Conservation (phyloP, 179 eudicot species). For the Beta corolliflora region DNA sequence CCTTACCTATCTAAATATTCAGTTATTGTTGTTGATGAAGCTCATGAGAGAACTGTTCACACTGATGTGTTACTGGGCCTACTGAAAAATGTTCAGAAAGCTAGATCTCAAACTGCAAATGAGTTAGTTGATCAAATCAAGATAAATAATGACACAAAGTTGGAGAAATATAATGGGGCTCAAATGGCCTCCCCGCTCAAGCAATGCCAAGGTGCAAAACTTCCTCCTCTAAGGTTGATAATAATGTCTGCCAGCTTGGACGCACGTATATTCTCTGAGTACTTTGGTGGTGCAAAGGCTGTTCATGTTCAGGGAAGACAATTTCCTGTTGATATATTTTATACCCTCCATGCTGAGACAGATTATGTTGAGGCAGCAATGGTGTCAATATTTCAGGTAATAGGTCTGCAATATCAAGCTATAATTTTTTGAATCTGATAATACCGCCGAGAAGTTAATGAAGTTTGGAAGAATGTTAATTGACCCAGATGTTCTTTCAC, state of each 20-base stretch:
- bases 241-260: constrained; percentile 99
- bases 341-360: constrained; percentile 71
- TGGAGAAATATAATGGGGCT: constrained; percentile 41
- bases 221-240: constrained; percentile 72
- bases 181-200: constrained; percentile 33
- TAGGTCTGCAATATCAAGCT: neutral
- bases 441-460: neutral
- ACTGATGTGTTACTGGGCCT: constrained; percentile 95
- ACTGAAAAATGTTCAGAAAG: constrained; percentile 78
- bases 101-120: constrained; percentile 49
- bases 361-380: constrained; percentile 91
- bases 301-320: constrained; percentile 96
- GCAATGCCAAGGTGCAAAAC: constrained; percentile 42
- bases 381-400: constrained; percentile 92
- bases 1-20: constrained; percentile 85
- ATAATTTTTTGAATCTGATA: neutral
- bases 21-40: constrained; percentile 92
- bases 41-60: constrained; percentile 99
- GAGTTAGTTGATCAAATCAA: constrained; percentile 31
- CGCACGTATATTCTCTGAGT: constrained; percentile 84
- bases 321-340: constrained; percentile 82
- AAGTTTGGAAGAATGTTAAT: neutral
- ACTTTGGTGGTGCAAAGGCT: constrained; percentile 86
- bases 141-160: constrained; percentile 28
- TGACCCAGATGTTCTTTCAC: neutral